Evolutionary conservation across 345 rosid species (phyloP), one percentile per base, ranked within the genome.

Genomic region (Geranium brycei): DNA sequence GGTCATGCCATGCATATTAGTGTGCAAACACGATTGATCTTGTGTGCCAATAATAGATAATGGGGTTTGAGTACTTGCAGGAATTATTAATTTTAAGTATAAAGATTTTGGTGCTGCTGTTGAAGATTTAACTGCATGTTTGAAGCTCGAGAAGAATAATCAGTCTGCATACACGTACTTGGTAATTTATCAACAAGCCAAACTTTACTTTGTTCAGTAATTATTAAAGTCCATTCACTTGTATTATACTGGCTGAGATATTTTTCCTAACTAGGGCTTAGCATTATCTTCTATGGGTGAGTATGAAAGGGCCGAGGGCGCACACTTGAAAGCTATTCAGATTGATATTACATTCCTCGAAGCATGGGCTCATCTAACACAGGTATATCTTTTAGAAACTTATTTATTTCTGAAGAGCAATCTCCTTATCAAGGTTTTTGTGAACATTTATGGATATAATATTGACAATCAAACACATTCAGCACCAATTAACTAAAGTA

Each of bases 361-460:
- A 77, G 97, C 91, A 58, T 85, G 91, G 99, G 88, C 78, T 76
- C 95, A 89, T 86, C 86, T 89, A 61, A 76, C 82, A 58, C 95
- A 87, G 96, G 99, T 89, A 81, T 71, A 7, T 15, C 55, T 51
- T 14, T 38, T 56, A 23, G 14, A 4, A 35, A 35, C 41, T 35
- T 35, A 35, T 35, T 23, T 23, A 7, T 35, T 35, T 35, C 7
- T 4, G 0, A 35, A 35, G 41, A 35, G 10, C 41, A 35, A 35
- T 35, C 41, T 35, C 41, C 41, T 4, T 7, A 35, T 35, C 41
- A 35, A 35, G 41, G 41, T 35, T 35, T 35, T 35, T 7, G 10
- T 35, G 5, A 35, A 35, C 10, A 35, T 35, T 35, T 35, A 35
- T 35, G 10, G 10, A 35, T 4, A 35, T 35, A 4, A 35, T 35